Base-by-base conservation (phyloP, 495 filamentous ascomycete genomes). In the Choiromyces venosus region DNA sequence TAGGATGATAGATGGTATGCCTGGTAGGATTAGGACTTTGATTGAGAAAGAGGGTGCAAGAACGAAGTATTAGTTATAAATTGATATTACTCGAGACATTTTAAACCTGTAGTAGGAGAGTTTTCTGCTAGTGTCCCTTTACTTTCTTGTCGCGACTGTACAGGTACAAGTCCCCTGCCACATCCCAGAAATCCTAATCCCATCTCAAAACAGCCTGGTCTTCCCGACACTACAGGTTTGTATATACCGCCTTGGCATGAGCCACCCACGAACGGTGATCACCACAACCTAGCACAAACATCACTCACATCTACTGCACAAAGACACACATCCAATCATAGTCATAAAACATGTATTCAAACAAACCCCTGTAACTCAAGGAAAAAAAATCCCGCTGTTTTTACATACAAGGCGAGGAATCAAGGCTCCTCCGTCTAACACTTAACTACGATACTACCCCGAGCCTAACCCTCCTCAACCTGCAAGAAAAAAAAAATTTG, bases 271-370 rank as follows among this genome's bases (percentile, higher is more conserved):
- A n/a, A 61, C 25, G 25, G 52, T 61, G 52, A 61, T 33, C 25
- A n/a, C n/a, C n/a, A n/a, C n/a, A n/a, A n/a, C n/a, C n/a, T n/a
- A n/a, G n/a, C n/a, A n/a, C n/a, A n/a, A n/a, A n/a, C n/a, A n/a
- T n/a, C n/a, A n/a, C n/a, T n/a, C n/a, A n/a, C n/a, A n/a, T n/a
- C n/a, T n/a, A n/a, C n/a, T n/a, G n/a, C n/a, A n/a, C n/a, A n/a
- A n/a, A n/a, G n/a, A n/a, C n/a, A n/a, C n/a, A n/a, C n/a, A n/a
- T n/a, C n/a, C 52, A 61, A 61, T 29, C 25, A n/a, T n/a, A 61
- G 52, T 61, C 52, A 61, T 61, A 61, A 61, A 61, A 61, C 52
- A 14, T 61, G 52, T 61, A 61, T 61, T 61, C 52, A 61, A 61
- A 61, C 52, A 61, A 61, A 61, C 52, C 52, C 52, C 52, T 29